phyloP scores from a whole-genome alignment of 805 yeast genomes.

The Candida parachauliodes region DNA sequence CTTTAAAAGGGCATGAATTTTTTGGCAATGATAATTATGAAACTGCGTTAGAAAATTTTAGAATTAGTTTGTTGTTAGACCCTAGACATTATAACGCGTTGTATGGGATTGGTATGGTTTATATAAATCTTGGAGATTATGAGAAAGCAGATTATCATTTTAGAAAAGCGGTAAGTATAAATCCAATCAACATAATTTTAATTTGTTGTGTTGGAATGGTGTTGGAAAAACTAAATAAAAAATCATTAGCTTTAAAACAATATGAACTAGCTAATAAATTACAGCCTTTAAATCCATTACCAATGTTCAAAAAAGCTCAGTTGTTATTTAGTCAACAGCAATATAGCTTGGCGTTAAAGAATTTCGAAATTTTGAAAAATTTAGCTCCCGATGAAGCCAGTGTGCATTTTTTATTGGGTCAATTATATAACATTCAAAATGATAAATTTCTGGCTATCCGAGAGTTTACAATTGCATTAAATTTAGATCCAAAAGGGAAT shows the following conservation, averaged over 20 bases:
- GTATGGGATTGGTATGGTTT: slow-evolving; percentile 94
- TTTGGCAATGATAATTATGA: slow-evolving; percentile 87
- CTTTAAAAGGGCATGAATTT: slow-evolving; percentile 91
- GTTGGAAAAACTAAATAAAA: slow-evolving; percentile 67
- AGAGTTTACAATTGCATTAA: slow-evolving; percentile 84
- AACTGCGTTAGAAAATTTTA: slow-evolving; percentile 77
- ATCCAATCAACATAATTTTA: slow-evolving; percentile 85
- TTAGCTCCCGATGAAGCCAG: slow-evolving; percentile 94
- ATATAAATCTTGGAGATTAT: slow-evolving; percentile 79
- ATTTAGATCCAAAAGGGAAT: slow-evolving; percentile 88
- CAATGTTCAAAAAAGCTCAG: slow-evolving; percentile 87
- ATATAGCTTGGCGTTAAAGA: slow-evolving; percentile 67
- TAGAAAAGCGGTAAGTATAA: slow-evolving; percentile 80
- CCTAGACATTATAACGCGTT: slow-evolving; percentile 88
- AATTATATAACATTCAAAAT: slow-evolving; percentile 72
- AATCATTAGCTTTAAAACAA: slow-evolving; percentile 71
- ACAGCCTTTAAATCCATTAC: slow-evolving; percentile 82
- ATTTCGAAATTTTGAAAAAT: slow-evolving; percentile 66
- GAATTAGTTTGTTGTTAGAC: slow-evolving; percentile 73
- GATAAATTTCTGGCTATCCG: slow-evolving; percentile 75
- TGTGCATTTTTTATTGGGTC: slow-evolving; percentile 86
- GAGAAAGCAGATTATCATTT: slow-evolving; percentile 83
- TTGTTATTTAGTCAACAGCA: slow-evolving; percentile 66
- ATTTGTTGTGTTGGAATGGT: slow-evolving; percentile 95
- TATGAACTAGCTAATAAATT: slow-evolving; percentile 79